These are phyloP conservation scores for Ceriops zippeliana DNA, from an alignment of 345 rosid genomes.

Conservation along the genomic window DNA sequence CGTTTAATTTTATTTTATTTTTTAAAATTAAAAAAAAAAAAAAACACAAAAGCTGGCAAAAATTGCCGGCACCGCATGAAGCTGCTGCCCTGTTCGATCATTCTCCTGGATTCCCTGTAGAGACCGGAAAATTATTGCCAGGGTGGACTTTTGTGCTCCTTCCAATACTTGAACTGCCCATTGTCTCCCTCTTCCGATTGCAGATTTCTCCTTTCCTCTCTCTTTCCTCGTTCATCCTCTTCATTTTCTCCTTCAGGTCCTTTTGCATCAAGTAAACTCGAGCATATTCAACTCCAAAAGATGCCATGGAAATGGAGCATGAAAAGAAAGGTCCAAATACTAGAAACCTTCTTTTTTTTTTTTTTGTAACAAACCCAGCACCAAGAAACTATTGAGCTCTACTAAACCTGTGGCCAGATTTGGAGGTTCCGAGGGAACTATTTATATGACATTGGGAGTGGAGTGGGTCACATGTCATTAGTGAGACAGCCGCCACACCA, in stretches of 20 bases:
- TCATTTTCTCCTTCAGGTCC: conserved; percentile 20
- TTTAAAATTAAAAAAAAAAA: background rate
- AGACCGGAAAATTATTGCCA: background rate
- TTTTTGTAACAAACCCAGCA: background rate
- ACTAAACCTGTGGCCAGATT: background rate
- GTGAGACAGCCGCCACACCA: background rate
- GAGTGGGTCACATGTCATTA: background rate
- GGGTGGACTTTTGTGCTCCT: conserved; percentile 16
- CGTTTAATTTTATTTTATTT: too few species aligned
- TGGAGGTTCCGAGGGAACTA: background rate
- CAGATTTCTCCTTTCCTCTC: background rate
- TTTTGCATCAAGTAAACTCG: conserved; percentile 16
- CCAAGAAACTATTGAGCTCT: background rate
- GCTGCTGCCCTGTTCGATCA: background rate
- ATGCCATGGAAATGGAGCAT: conserved; percentile 18
- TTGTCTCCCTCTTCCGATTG: conserved; percentile 4
- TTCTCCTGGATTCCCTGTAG: conserved; percentile 9
- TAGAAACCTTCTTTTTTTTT: background rate
- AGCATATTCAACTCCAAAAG: conserved; percentile 25
- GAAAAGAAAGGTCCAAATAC: background rate
- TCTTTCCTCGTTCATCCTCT: conserved; percentile 22
- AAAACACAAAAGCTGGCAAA: too few species aligned
- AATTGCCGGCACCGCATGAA: background rate
- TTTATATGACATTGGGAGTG: background rate
- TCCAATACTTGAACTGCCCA: conserved; percentile 3